Conservation (phyloP, 805 yeast species). For the Candida silvatica region DNA sequence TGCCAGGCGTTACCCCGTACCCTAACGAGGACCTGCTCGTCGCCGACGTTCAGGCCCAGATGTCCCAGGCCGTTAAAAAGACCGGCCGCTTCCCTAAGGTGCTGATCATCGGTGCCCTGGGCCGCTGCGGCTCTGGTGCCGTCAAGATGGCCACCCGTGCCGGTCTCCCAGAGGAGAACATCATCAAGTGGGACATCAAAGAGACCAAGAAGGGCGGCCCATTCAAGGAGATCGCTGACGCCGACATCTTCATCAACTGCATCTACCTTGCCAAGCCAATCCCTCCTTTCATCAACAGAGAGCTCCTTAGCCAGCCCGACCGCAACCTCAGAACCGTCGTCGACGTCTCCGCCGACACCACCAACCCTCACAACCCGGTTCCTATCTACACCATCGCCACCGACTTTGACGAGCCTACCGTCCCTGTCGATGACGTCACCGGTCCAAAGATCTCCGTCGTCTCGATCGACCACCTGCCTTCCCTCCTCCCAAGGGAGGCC, state of each 20-base stretch:
- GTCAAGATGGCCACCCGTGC: slow-evolving; percentile 69
- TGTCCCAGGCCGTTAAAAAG: slow-evolving; percentile 46
- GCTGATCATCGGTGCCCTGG: slow-evolving; percentile 92
- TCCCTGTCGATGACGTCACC: slow-evolving; percentile 60
- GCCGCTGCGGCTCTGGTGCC: slow-evolving; percentile 99
- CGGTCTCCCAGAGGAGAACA: slow-evolving; percentile 82
- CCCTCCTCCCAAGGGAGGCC: slow-evolving; percentile 93
- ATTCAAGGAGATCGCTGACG: slow-evolving; percentile 78
- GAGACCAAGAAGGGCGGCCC: slow-evolving; percentile 98
- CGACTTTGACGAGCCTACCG: slow-evolving; percentile 87
- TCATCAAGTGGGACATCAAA: slow-evolving; percentile 91
- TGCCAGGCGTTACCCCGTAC: slow-evolving; percentile 77
- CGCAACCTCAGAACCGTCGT: slow-evolving; percentile 89
- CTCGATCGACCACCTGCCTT: slow-evolving; percentile 94
- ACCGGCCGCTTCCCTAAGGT: slow-evolving; percentile 69
- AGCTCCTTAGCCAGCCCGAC: slow-evolving; percentile 50
- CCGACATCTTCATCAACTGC: slow-evolving; percentile 92
- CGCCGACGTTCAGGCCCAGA: slow-evolving; percentile 54
- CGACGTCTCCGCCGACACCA: slow-evolving; percentile 97
- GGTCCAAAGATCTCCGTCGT: slow-evolving; percentile 89
- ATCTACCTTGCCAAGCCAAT: slow-evolving; percentile 90
- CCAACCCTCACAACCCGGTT: slow-evolving; percentile 96
- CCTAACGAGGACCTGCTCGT: slow-evolving; percentile 71
- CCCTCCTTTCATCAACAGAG: slow-evolving; percentile 78
- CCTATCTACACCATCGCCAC: slow-evolving; percentile 92